Evolutionary conservation across 768 basidiomycete species (phyloP).

Genomic region (Coprinopsis marcescibilis): DNA sequence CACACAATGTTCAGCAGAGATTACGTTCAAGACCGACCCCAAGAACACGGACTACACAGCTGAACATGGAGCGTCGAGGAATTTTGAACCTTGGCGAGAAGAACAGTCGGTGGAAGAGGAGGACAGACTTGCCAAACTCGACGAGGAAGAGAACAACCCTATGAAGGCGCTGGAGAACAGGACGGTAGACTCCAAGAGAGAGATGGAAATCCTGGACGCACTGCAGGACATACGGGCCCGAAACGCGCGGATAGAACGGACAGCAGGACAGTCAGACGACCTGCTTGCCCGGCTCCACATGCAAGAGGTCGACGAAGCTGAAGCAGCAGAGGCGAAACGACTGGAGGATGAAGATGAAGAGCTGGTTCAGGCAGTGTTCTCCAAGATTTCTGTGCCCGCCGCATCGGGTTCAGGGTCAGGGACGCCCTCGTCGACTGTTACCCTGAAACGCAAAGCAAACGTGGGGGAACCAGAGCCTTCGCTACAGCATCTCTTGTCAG

Average conservation of each 20-base stretch:
- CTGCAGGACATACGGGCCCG: slow-evolving; percentile 86
- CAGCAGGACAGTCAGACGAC: slow-evolving; percentile 71
- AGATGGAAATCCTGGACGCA: slow-evolving; percentile 98
- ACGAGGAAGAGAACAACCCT: slow-evolving; percentile 93
- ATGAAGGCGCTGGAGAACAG: slow-evolving; percentile 97
- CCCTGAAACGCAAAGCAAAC: slow-evolving; percentile 87
- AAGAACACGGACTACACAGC: slow-evolving; percentile 93
- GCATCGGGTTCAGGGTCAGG: slow-evolving; percentile 17
- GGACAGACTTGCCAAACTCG: slow-evolving; percentile 78
- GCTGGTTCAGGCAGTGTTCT: slow-evolving; percentile 82
- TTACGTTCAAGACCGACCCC: slow-evolving; percentile 99
- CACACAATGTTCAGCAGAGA: slow-evolving; percentile 93
- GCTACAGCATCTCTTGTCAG: slow-evolving; percentile 61
- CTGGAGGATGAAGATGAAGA: slow-evolving; percentile 92
- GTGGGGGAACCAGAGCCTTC: slow-evolving; percentile 82
- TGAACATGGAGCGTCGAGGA: slow-evolving; percentile 95
- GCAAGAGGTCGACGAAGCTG: slow-evolving; percentile 74
- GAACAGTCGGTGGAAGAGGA: slow-evolving; percentile 72
- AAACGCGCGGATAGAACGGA: slow-evolving; percentile 85
- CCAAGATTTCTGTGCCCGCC: slow-evolving; percentile 52
- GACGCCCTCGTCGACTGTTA: slow-evolving; percentile 32
- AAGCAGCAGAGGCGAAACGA: slow-evolving; percentile 60
- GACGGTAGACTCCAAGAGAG: slow-evolving; percentile 86
- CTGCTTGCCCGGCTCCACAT: slow-evolving; percentile 54
- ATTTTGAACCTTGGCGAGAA: slow-evolving; percentile 97